Base-by-base conservation (phyloP, 257 asterid species). In the Ophiorrhiza pumila region DNA sequence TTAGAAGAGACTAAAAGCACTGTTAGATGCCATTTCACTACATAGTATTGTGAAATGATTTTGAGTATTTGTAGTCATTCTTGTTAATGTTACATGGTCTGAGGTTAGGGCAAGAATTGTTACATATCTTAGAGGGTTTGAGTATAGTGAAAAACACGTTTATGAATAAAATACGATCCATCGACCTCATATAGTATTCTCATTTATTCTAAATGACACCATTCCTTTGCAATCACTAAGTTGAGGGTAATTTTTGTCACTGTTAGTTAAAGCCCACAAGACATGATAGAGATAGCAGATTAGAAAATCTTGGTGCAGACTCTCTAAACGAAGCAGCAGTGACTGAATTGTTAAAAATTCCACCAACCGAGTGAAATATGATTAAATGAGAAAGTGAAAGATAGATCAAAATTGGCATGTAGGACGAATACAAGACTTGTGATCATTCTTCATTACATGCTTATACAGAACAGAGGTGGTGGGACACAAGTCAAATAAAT, bases 331-430 rank as follows among this genome's bases (percentile, higher is more conserved):
- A 74, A 32, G 68, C 25, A 23, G 52, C 43, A 37, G 37, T 4
- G 39, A 31, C 17, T n/a, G 39, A 14, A 68, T 22, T 2, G 46
- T 59, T 58, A n/a, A 69, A 47, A 23, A 65, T 23, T 68, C 53
- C n/a, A 43, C 71, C 71, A 58, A 69, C 41, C 74, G 22, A 63
- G 22, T 66, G 25, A 4, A 5, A 7, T 20, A 29, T 15, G 43
- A 41, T 57, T 74, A 49, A 75, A 57, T 43, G 69, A 58, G 65
- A 58, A 74, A 67, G 23, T 27, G 60, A 65, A 65, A 65, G 37
- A 31, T 13, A 9, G 22, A 47, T 13, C 13, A 62, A 22, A 10
- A 46, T 10, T 73, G 11, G 71, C 27, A 61, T 56, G 46, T 64
- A 55, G 55, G 72, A 43, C 71, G 52, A 31, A 2, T 20, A n/a